Conservation (phyloP, 164 flowering plant species). For the Dillenia turbinata region DNA sequence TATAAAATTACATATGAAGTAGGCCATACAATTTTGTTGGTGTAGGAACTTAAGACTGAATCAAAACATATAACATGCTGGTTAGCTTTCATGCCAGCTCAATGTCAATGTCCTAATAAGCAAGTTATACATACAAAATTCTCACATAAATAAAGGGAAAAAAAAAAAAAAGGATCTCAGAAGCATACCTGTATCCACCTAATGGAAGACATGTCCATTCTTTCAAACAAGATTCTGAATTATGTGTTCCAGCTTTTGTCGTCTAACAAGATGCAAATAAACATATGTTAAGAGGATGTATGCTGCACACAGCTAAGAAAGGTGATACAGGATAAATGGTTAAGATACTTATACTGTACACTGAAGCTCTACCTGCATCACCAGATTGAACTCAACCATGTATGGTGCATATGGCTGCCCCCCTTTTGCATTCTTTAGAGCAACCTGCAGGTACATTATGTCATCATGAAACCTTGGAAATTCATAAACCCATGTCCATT, state of each 20-base stretch:
- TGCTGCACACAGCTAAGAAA: neutral
- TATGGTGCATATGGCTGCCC: conserved; percentile 31
- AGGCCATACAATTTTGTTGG: too few species aligned
- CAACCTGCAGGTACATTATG: conserved; percentile 38
- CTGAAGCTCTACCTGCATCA: conserved; percentile 69
- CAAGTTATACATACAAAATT: neutral
- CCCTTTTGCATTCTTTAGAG: conserved; percentile 42
- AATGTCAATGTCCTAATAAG: too few species aligned
- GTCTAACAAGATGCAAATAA: conserved; percentile 42
- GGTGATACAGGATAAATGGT: neutral
- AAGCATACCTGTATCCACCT: conserved; percentile 92
- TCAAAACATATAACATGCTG: too few species aligned
- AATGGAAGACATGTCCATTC: conserved; percentile 85
- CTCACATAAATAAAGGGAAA: neutral
- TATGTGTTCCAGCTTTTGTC: conserved; percentile 75
- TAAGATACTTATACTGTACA: too few species aligned
- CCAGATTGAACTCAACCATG: conserved; percentile 86
- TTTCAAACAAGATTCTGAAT: conserved; percentile 85
- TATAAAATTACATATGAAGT: too few species aligned
- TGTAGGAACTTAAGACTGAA: too few species aligned
- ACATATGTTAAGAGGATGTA: too few species aligned
- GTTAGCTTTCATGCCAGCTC: too few species aligned
- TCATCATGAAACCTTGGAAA: too few species aligned
- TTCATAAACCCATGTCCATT: too few species aligned
- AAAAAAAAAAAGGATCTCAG: neutral